Conservation (phyloP, 2,329 filamentous ascomycete species). For the Sporothrix curviconia region DNA sequence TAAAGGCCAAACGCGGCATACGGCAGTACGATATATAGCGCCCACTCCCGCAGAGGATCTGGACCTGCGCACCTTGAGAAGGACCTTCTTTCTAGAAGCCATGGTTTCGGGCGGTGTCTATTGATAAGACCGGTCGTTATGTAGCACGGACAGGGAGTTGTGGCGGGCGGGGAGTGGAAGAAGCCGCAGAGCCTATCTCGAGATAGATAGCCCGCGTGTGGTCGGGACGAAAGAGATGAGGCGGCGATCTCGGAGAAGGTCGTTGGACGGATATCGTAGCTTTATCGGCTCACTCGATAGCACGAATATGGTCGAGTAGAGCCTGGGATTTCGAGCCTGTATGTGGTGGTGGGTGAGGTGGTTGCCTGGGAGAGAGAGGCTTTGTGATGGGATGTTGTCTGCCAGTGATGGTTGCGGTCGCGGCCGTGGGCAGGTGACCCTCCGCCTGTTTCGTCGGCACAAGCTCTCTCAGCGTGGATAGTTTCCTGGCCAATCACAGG, state of each 20-base stretch:
- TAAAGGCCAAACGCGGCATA: neutral
- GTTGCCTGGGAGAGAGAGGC: neutral
- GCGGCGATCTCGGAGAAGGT: no score
- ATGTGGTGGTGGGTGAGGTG: neutral
- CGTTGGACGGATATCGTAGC: no score
- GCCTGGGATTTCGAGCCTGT: neutral
- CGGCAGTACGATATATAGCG: no score
- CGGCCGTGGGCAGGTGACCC: conserved; percentile 9
- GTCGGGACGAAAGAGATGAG: no score
- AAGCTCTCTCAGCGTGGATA: neutral
- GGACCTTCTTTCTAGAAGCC: conserved; percentile 82
- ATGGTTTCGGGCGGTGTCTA: conserved; percentile 39
- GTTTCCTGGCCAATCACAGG: conserved; percentile 5
- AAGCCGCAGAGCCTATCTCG: no score
- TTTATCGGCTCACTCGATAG: neutral
- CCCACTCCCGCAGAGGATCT: no score
- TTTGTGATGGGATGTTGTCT: neutral
- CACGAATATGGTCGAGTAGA: neutral
- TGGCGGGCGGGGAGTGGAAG: no score
- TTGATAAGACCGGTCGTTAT: neutral
- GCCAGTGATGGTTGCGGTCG: neutral
- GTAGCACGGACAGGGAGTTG: neutral
- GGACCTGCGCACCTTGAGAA: conserved; percentile 62
- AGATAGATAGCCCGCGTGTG: no score
- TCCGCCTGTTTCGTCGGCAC: neutral